Evolutionary conservation across 140 eudicot species (phyloP), one percentile per base, ranked within the genome.

Genomic region (Ambrosia hybrid): DNA sequence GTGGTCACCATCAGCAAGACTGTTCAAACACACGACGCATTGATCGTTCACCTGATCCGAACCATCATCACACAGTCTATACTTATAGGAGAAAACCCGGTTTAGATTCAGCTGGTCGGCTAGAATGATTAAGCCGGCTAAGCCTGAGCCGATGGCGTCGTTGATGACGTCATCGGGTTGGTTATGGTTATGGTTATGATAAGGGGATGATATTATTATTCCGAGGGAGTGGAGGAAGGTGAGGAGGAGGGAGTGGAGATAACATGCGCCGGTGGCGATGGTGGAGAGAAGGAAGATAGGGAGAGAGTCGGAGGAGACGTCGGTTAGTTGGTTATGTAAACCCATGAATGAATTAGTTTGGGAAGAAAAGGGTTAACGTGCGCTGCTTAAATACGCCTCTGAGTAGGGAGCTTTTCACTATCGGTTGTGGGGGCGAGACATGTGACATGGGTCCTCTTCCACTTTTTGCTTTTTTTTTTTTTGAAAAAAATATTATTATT

Each of bases 11-110:
- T 89, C 82, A 3, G 21, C 55, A 4, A 92, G 46, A 51, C 67
- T 67, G 84, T 80, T 83, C 85, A 92, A 76, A 43, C 98, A 92
- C 15, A 92, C 87, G 66, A 92, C 90, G 45, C 98, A 92, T 8
- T 80, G 84, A 0, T 51, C 62, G 26, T 17, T 48, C 12, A 55
- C 80, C 9, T 70, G 74, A 57, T 78, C 77, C 34, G 69, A 39
- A 33, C 33, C 34, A 1, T 37, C 15, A 3, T 14, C 30, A 4
- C 17, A 38, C 16, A 17, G 13, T 48, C 7, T 43, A 61, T 71
- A 75, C 0, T 9, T 57, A 83, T 82, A 83, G 9, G 96, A 81
- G 8, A 74, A 67, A 12, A 46, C 67, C 6, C 86, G 86, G 83
- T 90, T 90, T 48, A 85, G 71, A 33, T 73, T 83, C 30, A 87